Conservation (phyloP, 345 rosid genomes). For the Boechera retrofracta region DNA sequence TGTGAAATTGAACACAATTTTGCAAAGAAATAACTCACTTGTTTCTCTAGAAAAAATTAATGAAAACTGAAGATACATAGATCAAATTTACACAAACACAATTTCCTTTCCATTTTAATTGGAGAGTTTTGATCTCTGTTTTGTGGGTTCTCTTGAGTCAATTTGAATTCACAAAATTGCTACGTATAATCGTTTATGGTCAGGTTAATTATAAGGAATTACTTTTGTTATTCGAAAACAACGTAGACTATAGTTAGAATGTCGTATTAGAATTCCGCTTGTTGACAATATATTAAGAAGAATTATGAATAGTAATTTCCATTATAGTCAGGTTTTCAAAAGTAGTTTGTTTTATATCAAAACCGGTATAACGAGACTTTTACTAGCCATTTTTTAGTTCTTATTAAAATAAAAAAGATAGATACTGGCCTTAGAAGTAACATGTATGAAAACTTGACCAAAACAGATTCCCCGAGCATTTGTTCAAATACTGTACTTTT, state of each 20-base stretch:
- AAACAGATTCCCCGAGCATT: conserved; percentile 29
- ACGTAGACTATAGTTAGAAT: neutral
- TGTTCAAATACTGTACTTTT: conserved; percentile 38
- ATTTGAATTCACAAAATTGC: neutral
- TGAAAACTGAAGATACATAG: neutral
- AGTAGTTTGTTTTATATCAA: neutral
- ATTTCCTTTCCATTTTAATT: neutral
- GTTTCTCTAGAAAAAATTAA: no score
- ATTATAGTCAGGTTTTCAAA: neutral
- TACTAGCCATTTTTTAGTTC: neutral
- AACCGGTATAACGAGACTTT: conserved; percentile 12
- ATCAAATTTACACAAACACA: neutral
- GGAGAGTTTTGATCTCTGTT: neutral
- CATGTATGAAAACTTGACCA: conserved; percentile 45
- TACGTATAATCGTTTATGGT: neutral
- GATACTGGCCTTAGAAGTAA: conserved; percentile 22
- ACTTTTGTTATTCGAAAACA: neutral
- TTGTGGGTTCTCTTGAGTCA: neutral
- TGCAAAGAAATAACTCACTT: no score
- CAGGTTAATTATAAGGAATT: neutral
- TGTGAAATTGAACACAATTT: no score
- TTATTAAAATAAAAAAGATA: neutral
- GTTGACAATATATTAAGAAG: neutral
- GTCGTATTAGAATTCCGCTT: neutral
- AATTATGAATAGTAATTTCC: neutral